Base-by-base conservation (phyloP, 306 rosid genomes). In the Casuarina cunninghamiana region DNA sequence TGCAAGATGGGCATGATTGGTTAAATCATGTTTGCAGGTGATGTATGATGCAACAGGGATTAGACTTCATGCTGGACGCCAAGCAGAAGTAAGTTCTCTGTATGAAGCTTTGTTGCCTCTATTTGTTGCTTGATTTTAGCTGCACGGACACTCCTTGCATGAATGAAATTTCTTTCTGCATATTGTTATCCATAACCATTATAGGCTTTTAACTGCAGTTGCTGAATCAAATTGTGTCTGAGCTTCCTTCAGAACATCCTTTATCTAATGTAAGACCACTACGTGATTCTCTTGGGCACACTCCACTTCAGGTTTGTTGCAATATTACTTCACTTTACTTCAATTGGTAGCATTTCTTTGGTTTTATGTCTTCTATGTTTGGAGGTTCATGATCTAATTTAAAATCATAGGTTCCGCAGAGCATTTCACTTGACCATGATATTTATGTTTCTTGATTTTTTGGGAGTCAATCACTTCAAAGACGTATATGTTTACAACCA, bases 21-120 rank as follows among this genome's bases (percentile, higher is more conserved):
- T 54, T 76, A 45, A 72, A 41, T 21, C 16, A 78, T 66, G 3
- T 75, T 80, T 85, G 67, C 85, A 92, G 97, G 98, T 94, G 53
- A 94, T 94, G 98, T 94, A 92, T 79, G 98, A 94, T 87, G 97
- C 98, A 68, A 53, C 98, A 2, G 98, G 98, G 51, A 97, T 95
- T 71, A 90, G 98, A 84, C 96, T 90, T 81, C 98, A 95, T 83
- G 98, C 98, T 3, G 93, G 97, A 80, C 95, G 89, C 19, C 98
- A 95, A 77, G 98, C 98, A 35, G 98, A 91, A 88, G 98, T 95
- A 85, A 87, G 86, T 75, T 80, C 68, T 37, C 46, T n/a, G 26
- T 49, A 50, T 74, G 71, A 49, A 51, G 15, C 21, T 75, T 57
- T 21, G 44, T 53, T 45, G 44, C 65, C 35, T 73, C 77, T 60